Conservation (phyloP, 441 rosid genomes). For the Adansonia rubrostipa region DNA sequence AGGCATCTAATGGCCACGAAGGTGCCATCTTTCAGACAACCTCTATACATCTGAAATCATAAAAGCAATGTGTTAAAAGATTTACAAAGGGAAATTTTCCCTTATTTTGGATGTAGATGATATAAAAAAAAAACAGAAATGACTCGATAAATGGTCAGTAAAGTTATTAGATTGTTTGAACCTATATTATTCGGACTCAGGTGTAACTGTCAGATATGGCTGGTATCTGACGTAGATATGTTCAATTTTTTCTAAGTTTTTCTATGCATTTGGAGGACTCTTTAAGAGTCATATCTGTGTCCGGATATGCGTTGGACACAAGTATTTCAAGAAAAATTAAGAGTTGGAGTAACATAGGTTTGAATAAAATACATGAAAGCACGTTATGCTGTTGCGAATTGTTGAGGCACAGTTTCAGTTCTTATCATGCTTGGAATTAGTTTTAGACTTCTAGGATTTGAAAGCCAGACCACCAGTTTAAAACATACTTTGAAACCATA, state of each 20-base stretch:
- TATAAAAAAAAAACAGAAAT: background rate
- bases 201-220: too few relatives aligned
- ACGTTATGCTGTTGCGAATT: background rate
- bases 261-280: too few relatives aligned
- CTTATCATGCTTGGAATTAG: background rate
- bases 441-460: background rate
- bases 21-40: conserved; percentile 76
- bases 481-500: too few relatives aligned
- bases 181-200: too few relatives aligned
- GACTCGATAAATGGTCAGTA: background rate
- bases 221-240: too few relatives aligned
- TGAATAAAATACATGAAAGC: background rate
- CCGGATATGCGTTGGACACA: too few relatives aligned
- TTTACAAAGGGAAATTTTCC: background rate
- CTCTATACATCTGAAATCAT: conserved; percentile 74
- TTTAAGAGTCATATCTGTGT: too few relatives aligned
- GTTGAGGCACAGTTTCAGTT: background rate
- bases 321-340: too few relatives aligned
- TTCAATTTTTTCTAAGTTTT: too few relatives aligned
- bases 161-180: background rate
- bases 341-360: background rate
- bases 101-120: conserved; percentile 8
- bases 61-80: conserved; percentile 9
- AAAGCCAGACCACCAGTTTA: background rate
- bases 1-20: conserved; percentile 72